phyloP scores from a whole-genome alignment of 2,329 filamentous ascomycete genomes.

The Neurospora sp. region DNA sequence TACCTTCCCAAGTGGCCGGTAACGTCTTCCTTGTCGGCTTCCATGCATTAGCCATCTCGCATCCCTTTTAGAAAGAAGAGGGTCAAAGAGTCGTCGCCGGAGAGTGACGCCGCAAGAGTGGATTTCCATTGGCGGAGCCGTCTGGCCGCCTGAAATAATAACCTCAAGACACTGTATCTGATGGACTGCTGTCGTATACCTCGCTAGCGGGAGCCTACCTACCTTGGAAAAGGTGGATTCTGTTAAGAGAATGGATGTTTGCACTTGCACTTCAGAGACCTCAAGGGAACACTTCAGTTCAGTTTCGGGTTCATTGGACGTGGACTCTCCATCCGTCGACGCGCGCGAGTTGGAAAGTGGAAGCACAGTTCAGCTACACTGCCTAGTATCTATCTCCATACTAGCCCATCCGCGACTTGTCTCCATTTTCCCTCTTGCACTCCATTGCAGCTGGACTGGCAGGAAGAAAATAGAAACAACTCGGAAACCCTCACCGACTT shows the following conservation, averaged over 20 bases:
- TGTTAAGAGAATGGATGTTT: too few relatives aligned
- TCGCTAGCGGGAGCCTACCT: neutral
- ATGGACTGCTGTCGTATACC: neutral
- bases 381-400: too few relatives aligned
- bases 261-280: too few relatives aligned
- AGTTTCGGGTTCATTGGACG: too few relatives aligned
- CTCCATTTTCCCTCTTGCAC: neutral
- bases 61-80: neutral
- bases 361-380: too few relatives aligned
- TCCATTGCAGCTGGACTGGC: neutral
- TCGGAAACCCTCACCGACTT: neutral
- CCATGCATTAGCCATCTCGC: neutral
- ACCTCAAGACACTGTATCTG: neutral
- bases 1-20: neutral
- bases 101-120: neutral
- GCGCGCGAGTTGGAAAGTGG: too few relatives aligned
- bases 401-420: too few relatives aligned
- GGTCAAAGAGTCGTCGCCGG: neutral
- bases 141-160: neutral
- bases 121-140: neutral
- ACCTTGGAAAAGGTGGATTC: too few relatives aligned
- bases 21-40: neutral
- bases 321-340: too few relatives aligned
- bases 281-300: too few relatives aligned
- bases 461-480: neutral